Evolutionary conservation across 2,329 filamentous ascomycete species (phyloP), one percentile per base, ranked within the genome.

Genomic region (Aspergillus amoenus): DNA sequence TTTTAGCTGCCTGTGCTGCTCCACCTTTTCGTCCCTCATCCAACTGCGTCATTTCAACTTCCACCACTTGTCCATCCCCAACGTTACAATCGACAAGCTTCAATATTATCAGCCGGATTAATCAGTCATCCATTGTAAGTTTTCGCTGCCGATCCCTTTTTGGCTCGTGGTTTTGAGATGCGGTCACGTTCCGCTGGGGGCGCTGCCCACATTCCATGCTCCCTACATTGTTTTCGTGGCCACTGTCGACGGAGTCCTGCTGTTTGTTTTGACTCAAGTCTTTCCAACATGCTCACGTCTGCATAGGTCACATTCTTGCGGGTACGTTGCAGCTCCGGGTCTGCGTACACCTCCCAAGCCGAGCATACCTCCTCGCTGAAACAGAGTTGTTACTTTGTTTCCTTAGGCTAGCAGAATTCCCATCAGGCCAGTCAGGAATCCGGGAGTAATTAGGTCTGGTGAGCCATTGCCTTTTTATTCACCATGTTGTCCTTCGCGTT

Each of bases 141-240:
- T 48, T 48, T 45, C 46, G 46, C 27, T n/a, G 49, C 40, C 52
- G 39, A 54, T 52, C 44, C n/a, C 21, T n/a, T 5, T 22, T 40
- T 40, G 45, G 41, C 55, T 52, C 21, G 44, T 53, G 55, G 18
- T 46, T 42, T 40, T 41, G 34, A n/a, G 32, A 21, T 27, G 17
- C 24, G 43, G 40, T 11, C 48, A 43, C 13, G 12, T 27, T 21
- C 21, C 21, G 30, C 34, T 30, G 41, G 18, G 34, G 47, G 42
- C 47, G 42, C 42, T 46, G 39, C 51, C 42, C 48, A 48, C 64
- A 66, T 66, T 65, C 64, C 64, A 32, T 17, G 30, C 57, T 56
- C 45, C 60, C 60, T 65, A 53, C 64, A 66, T 66, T 66, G 50
- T 47, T 64, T 60, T 45, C 39, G 57, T 55, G 43, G 18, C 62